These are phyloP conservation scores for Penicillium palitans DNA, from an alignment of 2,329 filamentous ascomycete species.

Conservation along the genomic window DNA sequence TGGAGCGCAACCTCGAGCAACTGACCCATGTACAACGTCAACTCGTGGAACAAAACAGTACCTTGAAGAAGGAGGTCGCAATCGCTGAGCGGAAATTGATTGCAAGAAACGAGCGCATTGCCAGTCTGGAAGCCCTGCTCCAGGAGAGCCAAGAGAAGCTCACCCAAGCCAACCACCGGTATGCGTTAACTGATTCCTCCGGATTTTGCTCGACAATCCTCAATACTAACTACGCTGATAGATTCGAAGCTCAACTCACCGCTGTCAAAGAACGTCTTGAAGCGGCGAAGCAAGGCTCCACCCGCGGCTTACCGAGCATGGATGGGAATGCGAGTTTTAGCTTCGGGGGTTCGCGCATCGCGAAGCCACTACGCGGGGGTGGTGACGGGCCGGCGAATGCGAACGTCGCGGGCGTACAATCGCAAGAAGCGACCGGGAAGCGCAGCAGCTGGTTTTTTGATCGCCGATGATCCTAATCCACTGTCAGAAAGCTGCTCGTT, in stretches of 20 bases:
- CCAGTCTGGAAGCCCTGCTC: constrained; percentile 85
- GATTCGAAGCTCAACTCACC: constrained; percentile 95
- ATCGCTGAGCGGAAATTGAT: constrained; percentile 97
- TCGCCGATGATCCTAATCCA: constrained; percentile 38
- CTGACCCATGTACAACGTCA: constrained; percentile 96
- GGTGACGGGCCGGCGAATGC: constrained; percentile 40
- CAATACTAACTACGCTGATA: constrained; percentile 42
- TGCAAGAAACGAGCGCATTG: constrained; percentile 93
- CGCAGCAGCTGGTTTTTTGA: constrained; percentile 59
- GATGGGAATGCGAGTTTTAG: constrained; percentile 69
- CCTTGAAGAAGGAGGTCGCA: constrained; percentile 97
- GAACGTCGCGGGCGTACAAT: constrained; percentile 55
- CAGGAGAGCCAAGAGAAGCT: constrained; percentile 99
- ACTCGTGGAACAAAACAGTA: constrained; percentile 95
- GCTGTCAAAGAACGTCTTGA: constrained; percentile 98
- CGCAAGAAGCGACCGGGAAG: constrained; percentile 66
- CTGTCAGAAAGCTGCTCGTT: constrained; percentile 16
- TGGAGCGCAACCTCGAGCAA: constrained; percentile 97
- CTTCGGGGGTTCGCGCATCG: constrained; percentile 63
- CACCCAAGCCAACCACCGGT: constrained; percentile 96
- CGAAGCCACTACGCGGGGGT: constrained; percentile 62
- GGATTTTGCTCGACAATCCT: constrained; percentile 3
- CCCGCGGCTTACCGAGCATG: constrained; percentile 72
- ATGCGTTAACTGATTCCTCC: constrained; percentile 43
- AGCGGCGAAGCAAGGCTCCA: constrained; percentile 87